Evolutionary conservation across 2,329 filamentous ascomycete species (phyloP), one percentile per base, ranked within the genome.

Genomic region (Dothidotthia symphoricarpi): DNA sequence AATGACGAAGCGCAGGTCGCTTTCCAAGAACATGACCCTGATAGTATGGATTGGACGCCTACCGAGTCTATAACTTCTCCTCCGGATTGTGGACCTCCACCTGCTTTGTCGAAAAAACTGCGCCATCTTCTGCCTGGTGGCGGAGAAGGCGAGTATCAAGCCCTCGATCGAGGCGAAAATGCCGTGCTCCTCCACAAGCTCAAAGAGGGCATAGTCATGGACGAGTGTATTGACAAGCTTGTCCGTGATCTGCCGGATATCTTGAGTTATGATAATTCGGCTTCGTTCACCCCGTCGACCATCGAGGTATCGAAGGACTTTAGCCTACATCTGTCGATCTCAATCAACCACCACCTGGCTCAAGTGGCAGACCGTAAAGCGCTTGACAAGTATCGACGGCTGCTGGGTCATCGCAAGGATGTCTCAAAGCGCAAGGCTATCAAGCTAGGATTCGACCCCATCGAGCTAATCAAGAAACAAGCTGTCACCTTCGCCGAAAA

Each of bases 21-120:
- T 11, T 53, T 55, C 16, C 54, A 55, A 14, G 46, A 58, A 4
- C 55, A 63, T 25, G 63, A 67, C 33, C 53, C 58, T 1, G 63
- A 67, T 40, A 61, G 60, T 24, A 67, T 67, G 63, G 63, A 67
- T 31, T 67, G 63, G 63, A 62, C 57, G 22, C 61, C 61, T 7
- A 65, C 59, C 10, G 62, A 55, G 16, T 46, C 53, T 15, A 53
- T 45, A 10, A 59, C 57, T 27, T 51, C 57, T 24, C 51, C 60
- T 29, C 46, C 46, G 16, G 56, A 49, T 33, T 64, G 62, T 39
- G 60, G 59, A 15, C 60, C 61, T 13, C 55, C 55, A 6, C 55
- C 52, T 13, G 47, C 51, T 6, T 31, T 62, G 15, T 59, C 63
- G 1, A 56, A 54, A 28, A 59, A 58, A 26, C 43, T 64, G 43